Conservation (phyloP, 1,284 basidiomycete species). For the Rhizoctonia solani region DNA sequence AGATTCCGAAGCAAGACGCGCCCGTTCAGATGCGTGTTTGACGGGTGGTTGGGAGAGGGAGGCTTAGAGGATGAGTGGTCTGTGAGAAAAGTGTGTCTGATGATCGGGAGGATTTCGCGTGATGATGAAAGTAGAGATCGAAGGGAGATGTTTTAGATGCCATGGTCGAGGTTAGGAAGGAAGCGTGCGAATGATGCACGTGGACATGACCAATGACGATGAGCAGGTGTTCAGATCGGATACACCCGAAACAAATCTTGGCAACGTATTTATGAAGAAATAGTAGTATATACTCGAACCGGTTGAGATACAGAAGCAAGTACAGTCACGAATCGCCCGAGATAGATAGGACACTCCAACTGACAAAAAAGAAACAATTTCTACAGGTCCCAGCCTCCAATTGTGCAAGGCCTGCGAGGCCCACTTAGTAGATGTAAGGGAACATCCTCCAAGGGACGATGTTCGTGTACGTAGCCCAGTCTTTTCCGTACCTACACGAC, state of each 20-base stretch:
- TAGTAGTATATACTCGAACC: no score
- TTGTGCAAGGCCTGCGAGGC: no score
- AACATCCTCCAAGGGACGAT: constrained; percentile 87
- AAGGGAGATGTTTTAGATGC: constrained; percentile 50
- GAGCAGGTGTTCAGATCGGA: no score
- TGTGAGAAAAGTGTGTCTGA: constrained; percentile 77
- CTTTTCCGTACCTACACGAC: constrained; percentile 65
- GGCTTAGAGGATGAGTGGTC: constrained; percentile 67
- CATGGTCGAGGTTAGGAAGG: neutral
- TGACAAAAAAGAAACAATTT: neutral
- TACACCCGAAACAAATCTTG: no score
- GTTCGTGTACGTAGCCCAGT: constrained; percentile 86
- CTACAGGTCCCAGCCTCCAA: neutral
- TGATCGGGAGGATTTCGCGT: constrained; percentile 65
- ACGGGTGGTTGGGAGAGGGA: constrained; percentile 59
- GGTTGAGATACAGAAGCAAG: no score
- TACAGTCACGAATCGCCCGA: no score
- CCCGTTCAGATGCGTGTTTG: constrained; percentile 44
- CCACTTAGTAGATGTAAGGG: constrained; percentile 82
- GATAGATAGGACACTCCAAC: neutral
- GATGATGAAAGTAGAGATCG: constrained; percentile 80
- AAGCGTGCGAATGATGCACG: constrained; percentile 1
- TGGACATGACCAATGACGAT: neutral
- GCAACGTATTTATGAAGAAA: no score
- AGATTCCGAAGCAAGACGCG: constrained; percentile 43